Evolutionary conservation across 192 early-diverging fungal genomes (phyloP), one percentile per base, ranked within the genome.

Genomic region (Paraglomus occultum): DNA sequence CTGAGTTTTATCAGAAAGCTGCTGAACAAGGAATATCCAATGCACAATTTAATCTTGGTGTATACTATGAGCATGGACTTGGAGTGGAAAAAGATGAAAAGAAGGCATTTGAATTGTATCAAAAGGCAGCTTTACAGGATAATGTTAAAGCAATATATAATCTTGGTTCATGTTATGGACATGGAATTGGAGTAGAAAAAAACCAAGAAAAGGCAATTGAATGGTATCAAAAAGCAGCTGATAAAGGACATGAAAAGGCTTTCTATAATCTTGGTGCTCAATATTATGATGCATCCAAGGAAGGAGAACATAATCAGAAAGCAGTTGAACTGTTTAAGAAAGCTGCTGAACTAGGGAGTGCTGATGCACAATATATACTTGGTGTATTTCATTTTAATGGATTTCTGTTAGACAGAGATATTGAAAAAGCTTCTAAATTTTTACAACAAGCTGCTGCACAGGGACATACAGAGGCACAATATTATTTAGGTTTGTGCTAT

Each of bases 91-190:
- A 55, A 17, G 53, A 55, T 17, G 17, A 15, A 11, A 7, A 17
- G 23, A 55, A 55, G 23, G 53, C 53, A 8, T 17, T 55, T 11
- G 53, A 55, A 55, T 55, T 15, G 53, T 55, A 55, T 23, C n/a
- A 7, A 17, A 55, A 55, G 17, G n/a, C 53, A 8, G 53, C 53
- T 20, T 7, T 11, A 55, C 17, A 42, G 10, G 38, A 74, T 48
- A 71, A 90, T 67, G 89, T 84, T 10, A 64, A 74, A 14, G 82
- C 82, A 40, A 81, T 85, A 72, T 87, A 74, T 77, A 86, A 85
- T 70, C 74, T 94, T 15, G 93, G 92, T 14, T 92, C 87, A 69
- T 94, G 92, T 69, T 94, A 90, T 67, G 89, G 89, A 22, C 87
- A 88, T 59, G 93, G 92, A 31, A 77, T 89, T n/a, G 91, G 89